Conservation (phyloP, 2,329 filamentous ascomycete species). For the Penicillium sumatraense region DNA sequence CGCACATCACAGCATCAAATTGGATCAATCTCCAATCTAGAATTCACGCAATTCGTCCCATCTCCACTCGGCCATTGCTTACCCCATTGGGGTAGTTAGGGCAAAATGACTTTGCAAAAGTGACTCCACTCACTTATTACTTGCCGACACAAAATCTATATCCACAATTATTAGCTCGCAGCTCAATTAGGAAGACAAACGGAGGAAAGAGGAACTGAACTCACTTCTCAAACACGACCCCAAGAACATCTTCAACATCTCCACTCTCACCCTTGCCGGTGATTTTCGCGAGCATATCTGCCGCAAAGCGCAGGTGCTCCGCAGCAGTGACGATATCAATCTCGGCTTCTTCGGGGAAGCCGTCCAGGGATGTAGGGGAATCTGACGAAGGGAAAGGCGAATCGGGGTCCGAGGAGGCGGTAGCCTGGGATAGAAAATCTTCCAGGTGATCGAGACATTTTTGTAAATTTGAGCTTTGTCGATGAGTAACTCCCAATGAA, state of each 20-base stretch:
- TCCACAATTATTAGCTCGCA: slow-evolving; percentile 40
- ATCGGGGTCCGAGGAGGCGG: slow-evolving; percentile 3
- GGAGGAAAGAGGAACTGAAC: no score
- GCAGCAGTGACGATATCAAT: slow-evolving; percentile 88
- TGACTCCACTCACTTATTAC: slow-evolving; percentile 30
- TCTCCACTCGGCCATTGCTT: background rate
- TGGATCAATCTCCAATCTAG: background rate
- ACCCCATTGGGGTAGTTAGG: background rate
- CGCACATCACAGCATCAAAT: background rate
- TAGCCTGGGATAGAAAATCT: slow-evolving; percentile 69
- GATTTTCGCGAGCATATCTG: slow-evolving; percentile 79
- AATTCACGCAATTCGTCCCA: background rate
- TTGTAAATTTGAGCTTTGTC: slow-evolving; percentile 80
- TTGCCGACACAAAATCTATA: slow-evolving; percentile 66
- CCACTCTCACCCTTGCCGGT: slow-evolving; percentile 83
- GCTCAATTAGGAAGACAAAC: background rate
- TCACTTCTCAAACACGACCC: slow-evolving; percentile 97
- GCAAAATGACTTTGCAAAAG: background rate
- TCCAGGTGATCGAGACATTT: slow-evolving; percentile 74
- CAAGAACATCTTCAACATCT: slow-evolving; percentile 93
- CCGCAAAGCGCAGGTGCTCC: slow-evolving; percentile 82
- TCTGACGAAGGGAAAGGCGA: background rate
- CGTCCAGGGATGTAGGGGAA: background rate
- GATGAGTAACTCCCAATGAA: slow-evolving; percentile 85
- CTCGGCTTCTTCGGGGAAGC: slow-evolving; percentile 27